phyloP scores from a whole-genome alignment of 805 yeast species.

The Saturnispora bothae region DNA sequence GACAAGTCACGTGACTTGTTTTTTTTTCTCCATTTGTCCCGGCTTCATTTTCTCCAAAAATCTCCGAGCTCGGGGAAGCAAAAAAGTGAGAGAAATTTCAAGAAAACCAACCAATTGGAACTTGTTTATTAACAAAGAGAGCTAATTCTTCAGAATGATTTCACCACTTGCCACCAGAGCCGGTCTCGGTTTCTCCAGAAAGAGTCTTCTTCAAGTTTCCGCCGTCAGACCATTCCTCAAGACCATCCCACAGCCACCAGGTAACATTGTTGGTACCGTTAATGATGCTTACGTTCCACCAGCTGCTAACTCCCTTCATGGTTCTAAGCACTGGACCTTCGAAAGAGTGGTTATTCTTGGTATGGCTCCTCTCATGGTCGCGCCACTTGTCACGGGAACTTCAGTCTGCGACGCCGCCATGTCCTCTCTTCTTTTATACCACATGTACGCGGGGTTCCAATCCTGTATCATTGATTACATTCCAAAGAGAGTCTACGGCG shows the following conservation, averaged over 20 bases:
- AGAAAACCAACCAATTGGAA: conserved; percentile 1
- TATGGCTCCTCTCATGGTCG: conserved; percentile 50
- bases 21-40: no score
- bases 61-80: conserved; percentile 9
- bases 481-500: conserved; percentile 63
- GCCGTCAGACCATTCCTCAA: conserved; percentile 18
- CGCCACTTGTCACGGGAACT: conserved; percentile 50
- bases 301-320: conserved; percentile 43
- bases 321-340: conserved; percentile 66
- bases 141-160: conserved; percentile 9
- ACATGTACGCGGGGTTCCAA: conserved; percentile 62
- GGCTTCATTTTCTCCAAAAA: no score
- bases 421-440: conserved; percentile 46
- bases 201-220: conserved; percentile 7
- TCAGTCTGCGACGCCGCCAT: conserved; percentile 52
- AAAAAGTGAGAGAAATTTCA: conserved; percentile 1
- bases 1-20: no score
- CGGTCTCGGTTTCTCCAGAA: conserved; percentile 18
- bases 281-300: conserved; percentile 65
- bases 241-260: conserved; percentile 53
- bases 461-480: conserved; percentile 73
- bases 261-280: conserved; percentile 58
- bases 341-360: conserved; percentile 53
- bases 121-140: no score
- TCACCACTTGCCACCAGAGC: conserved; percentile 14